Base-by-base conservation (phyloP, 2,329 filamentous ascomycete species). In the Phialocephala sp. region DNA sequence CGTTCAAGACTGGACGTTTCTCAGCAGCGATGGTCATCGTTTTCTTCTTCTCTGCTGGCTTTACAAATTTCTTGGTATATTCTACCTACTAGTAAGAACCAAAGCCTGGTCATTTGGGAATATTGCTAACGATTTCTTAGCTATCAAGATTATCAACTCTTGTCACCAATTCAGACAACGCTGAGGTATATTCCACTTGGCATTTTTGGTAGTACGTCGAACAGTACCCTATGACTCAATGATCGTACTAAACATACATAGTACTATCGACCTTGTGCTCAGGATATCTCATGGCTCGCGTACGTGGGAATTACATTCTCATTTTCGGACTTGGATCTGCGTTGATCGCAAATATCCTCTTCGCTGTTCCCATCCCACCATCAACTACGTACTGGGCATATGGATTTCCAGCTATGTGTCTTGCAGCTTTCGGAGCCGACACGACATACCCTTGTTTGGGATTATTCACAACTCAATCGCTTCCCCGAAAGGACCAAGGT, bases 121-220 rank as follows among this genome's bases (percentile, higher is more conserved):
- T 0, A 18, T 12, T 2, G 15, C 59, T 69, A n/a, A 68, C 27
- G 39, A 18, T 12, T 8, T 22, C 8, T 20, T 22, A 73, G 86
- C 77, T 91, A 86, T 76, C 89, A 92, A 76, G 84, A 89, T 68
- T 91, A 85, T 74, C 87, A 89, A 71, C 85, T 83, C 0, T 80
- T 87, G 1, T 82, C 81, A 0, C 80, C 88, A 0, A 79, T 91
- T n/a, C 84, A 90, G 68, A 91, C 89, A 0, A 90, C 88, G 14
- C 75, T 91, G 9, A 86, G 88, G 2, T 92, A 91, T 74, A 80
- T 92, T 9, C 89, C 89, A 0, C 89, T 86, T 0, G 89, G 89
- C 11, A 80, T 89, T 0, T 80, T 80, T 8, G 89, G 89, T 32
- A 67, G 72, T 72, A 64, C 59, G 68, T 63, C 14, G 0, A 8